These are phyloP conservation scores for Morella rubra DNA, from an alignment of 306 rosid species.

Conservation along the genomic window DNA sequence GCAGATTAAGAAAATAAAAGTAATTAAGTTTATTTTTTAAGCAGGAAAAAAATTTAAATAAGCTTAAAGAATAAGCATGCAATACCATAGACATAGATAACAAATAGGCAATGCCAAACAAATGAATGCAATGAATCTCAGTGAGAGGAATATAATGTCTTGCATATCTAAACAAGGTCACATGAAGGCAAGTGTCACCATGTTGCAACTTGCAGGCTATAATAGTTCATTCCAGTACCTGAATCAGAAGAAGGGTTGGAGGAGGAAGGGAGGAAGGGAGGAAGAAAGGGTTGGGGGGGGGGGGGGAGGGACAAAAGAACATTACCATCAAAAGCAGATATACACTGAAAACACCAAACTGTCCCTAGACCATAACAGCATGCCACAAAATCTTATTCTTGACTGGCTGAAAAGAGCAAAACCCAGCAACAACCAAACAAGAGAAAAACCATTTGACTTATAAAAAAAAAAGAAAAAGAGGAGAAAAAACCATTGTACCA, in stretches of 20 bases:
- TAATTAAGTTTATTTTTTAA: not conserved
- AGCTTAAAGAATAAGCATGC: not conserved
- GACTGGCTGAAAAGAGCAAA: not conserved
- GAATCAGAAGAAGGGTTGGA: not conserved
- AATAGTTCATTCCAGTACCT: not conserved
- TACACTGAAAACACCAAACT: not conserved
- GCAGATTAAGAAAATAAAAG: not conserved
- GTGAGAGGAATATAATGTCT: not conserved
- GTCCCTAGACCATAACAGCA: not conserved
- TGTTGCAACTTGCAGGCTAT: not conserved
- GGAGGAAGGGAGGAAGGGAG: not conserved
- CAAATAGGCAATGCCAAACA: not conserved
- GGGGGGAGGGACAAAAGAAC: not conserved
- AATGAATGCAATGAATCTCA: not conserved
- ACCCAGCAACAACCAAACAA: not conserved
- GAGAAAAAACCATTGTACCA: not conserved
- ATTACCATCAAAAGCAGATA: not conserved
- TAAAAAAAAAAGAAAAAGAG: too few species aligned
- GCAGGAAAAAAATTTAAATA: not conserved
- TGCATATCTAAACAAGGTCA: not conserved
- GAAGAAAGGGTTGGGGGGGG: too few species aligned
- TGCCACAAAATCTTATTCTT: not conserved
- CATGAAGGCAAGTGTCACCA: not conserved
- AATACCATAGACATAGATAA: not conserved
- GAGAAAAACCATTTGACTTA: too few species aligned